These are phyloP conservation scores for Aureobasidium sp. DNA, from an alignment of 2,329 filamentous ascomycete genomes.

Conservation along the genomic window DNA sequence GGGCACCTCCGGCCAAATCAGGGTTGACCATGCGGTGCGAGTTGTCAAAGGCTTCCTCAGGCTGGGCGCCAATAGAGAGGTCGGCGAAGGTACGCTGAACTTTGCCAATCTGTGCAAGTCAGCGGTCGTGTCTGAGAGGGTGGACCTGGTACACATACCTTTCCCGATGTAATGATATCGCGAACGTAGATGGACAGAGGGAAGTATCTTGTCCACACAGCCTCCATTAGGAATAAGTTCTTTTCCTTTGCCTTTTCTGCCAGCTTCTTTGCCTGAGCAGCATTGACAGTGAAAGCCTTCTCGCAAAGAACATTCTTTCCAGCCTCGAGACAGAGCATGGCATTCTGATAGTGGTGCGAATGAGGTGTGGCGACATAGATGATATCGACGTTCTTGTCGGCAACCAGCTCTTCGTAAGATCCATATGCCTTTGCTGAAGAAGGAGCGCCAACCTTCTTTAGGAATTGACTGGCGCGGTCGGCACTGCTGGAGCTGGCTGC, in stretches of 20 bases:
- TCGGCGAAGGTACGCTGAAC: constrained; percentile 53
- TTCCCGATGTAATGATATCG: constrained; percentile 53
- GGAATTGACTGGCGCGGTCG: constrained; percentile 63
- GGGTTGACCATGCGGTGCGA: constrained; percentile 74
- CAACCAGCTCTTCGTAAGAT: constrained; percentile 74
- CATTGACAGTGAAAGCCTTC: constrained; percentile 83
- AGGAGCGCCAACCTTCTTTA: constrained; percentile 63
- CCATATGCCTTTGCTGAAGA: constrained; percentile 65
- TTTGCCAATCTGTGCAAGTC: constrained; percentile 38
- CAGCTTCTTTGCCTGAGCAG: constrained; percentile 65
- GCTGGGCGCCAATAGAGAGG: constrained; percentile 52
- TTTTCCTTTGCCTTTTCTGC: constrained; percentile 65
- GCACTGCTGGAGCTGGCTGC: constrained; percentile 72
- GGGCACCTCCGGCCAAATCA: constrained; percentile 72
- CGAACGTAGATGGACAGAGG: constrained; percentile 71
- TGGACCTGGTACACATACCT: constrained; percentile 15
- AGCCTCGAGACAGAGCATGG: constrained; percentile 72
- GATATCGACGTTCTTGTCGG: constrained; percentile 72
- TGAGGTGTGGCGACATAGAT: constrained; percentile 87
- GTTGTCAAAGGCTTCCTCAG: constrained; percentile 53
- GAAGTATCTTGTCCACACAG: constrained; percentile 83
- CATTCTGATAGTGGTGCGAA: constrained; percentile 88
- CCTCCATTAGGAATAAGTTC: constrained; percentile 68
- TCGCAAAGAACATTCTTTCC: constrained; percentile 88
- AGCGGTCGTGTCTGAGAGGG: neutral